Base-by-base conservation (phyloP, 2,329 filamentous ascomycete genomes). In the Bipolaris zeicola region DNA sequence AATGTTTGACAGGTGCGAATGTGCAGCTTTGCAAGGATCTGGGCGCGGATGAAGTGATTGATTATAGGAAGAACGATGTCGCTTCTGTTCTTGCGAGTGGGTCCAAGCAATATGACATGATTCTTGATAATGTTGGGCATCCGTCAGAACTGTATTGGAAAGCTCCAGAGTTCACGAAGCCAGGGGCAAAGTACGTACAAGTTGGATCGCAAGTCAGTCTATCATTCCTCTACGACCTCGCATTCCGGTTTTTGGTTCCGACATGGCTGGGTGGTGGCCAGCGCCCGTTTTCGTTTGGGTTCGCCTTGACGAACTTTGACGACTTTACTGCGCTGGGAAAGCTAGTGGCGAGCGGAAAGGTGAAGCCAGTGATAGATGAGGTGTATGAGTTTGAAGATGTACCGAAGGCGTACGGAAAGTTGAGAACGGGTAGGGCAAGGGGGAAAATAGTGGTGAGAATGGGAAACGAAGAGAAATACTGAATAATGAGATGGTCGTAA, bases 11-110 rank as follows among this genome's bases (percentile, higher is more conserved):
- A 5, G 71, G 67, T 3, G 69, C 69, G 3, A 89, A 89, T 67
- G 76, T 80, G 0, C 79, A 82, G 46, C 68, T 88, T 3, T 85
- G 84, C 65, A 80, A 78, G 49, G 69, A 74, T 1, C 74, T 89
- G 1, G 87, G 87, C 0, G 87, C 87, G 6, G 85, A 88, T 62
- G 81, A 85, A 50, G 81, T 87, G 14, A 78, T 88, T 39, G 83
- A 88, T 61, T 88, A 89, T 65, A 80, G 79, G 7, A 69, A 73
- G 0, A 65, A 76, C 34, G 72, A 85, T 65, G 73, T 87, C 3
- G 65, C 79, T 4, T 73, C 76, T 31, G 69, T 65, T 3, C 69
- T 88, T 11, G 79, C 78, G 59, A 68, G 73, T 1, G 77, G 76
- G 26, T 80, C 79, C 0, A 72, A 73, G 7, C 73, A 80, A 2